Percentiles rank a stretch among this genome's conserved stretches.
Conservation (phyloP, 2,329 filamentous ascomycete genomes). For the Aquanectria penicillioides region DNA sequence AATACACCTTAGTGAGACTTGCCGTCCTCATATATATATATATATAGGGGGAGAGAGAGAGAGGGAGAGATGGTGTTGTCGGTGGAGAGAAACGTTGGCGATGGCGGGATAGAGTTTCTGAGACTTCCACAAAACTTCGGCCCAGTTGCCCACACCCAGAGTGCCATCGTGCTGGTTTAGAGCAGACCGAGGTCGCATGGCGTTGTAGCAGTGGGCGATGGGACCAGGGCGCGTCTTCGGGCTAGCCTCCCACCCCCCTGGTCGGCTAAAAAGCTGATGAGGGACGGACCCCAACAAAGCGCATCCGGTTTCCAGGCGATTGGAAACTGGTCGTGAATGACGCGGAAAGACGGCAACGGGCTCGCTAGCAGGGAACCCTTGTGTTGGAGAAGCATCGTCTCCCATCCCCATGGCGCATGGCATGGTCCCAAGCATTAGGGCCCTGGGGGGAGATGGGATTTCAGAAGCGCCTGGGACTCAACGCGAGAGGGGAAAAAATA, state of each 20-base stretch:
- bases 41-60: constrained; percentile 1
- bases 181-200: constrained; percentile 21
- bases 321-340: constrained; percentile 36
- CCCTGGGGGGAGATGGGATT: constrained; percentile 24
- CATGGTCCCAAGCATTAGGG: constrained; percentile 27
- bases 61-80: neutral
- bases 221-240: constrained; percentile 8
- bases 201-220: constrained; percentile 19
- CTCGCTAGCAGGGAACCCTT: constrained; percentile 36
- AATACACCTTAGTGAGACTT: too few species aligned
- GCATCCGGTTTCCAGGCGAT: constrained; percentile 37
- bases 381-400: constrained; percentile 25
- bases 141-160: neutral
- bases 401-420: constrained; percentile 27
- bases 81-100: neutral
- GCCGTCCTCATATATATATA: neutral
- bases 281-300: constrained; percentile 25
- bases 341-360: constrained; percentile 26
- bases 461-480: constrained; percentile 18
- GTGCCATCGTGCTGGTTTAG: constrained; percentile 4
- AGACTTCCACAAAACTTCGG: neutral
- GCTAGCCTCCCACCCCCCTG: neutral
- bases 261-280: constrained; percentile 12
- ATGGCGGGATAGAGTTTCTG: constrained; percentile 4
- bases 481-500: constrained; percentile 20